Evolutionary conservation across 2,329 filamentous ascomycete genomes (phyloP), one percentile per base, ranked within the genome.

Genomic region (Alternaria gansuensis): DNA sequence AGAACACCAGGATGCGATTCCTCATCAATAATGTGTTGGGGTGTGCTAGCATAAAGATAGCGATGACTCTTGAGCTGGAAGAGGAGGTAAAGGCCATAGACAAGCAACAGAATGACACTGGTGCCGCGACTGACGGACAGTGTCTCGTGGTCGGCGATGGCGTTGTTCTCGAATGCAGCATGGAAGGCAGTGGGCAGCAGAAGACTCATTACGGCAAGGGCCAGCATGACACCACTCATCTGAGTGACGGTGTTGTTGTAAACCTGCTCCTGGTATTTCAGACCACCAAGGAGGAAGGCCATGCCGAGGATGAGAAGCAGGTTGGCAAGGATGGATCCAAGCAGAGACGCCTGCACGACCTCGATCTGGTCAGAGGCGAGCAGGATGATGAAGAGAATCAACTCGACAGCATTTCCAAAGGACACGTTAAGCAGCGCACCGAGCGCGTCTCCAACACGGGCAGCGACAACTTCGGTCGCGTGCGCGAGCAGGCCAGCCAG

Each of bases 171-270:
- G 78, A 95, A 97, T 0, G 93, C 95, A 14, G 92, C 92, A 73
- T 97, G 92, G 76, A 97, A 97, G 4, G 93, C 93, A 33, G 93
- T 97, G 83, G 93, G 93, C 11, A 97, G 80, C 26, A 97, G 85
- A 23, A 97, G 82, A 81, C 93, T 97, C 79, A 92, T 93, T 60
- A 96, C 93, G 73, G 91, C 93, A 77, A 97, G 79, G 82, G 92
- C 96, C 67, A 97, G 85, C 68, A 97, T 83, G 80, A 92, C 96
- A 51, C 93, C 93, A 75, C 92, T 97, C 92, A 97, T 97, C 76
- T 97, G 93, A 0, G 93, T 97, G 58, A 97, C 92, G 23, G 92
- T 97, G 79, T 88, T 95, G 80, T 97, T 97, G 80, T 97, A 97
- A 63, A 97, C 89, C 82, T 97, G 93, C 81, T 97, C 93, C 75